Conservation (phyloP, 2,329 filamentous ascomycete species). For the Whalleya microplaca region DNA sequence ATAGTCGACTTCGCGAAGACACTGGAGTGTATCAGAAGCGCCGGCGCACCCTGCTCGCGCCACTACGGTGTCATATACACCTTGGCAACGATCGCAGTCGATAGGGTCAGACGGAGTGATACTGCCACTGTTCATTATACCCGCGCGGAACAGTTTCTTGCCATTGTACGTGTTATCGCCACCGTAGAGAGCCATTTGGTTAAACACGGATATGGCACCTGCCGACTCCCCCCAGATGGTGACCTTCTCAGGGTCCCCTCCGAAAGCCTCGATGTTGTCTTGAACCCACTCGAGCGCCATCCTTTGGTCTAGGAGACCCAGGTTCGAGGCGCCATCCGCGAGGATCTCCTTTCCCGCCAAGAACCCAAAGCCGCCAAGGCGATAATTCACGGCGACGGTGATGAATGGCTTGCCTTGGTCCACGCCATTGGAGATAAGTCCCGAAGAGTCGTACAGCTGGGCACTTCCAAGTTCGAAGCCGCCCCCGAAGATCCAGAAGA, state of each 20-base stretch:
- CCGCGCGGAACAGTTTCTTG: constrained; percentile 73
- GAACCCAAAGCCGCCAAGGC: constrained; percentile 75
- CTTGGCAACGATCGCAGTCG: constrained; percentile 68
- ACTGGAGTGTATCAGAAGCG: constrained; percentile 61
- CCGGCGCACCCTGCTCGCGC: constrained; percentile 62
- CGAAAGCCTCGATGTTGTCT: constrained; percentile 77
- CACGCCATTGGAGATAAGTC: constrained; percentile 50
- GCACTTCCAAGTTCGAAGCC: constrained; percentile 58
- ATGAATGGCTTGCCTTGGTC: constrained; percentile 65
- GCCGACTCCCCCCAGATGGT: constrained; percentile 80
- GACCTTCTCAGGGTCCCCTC: constrained; percentile 77
- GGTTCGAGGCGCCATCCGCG: constrained; percentile 68
- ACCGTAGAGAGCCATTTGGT: constrained; percentile 76
- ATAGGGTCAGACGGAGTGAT: constrained; percentile 65
- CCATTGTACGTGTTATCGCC: constrained; percentile 77
- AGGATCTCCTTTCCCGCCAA: constrained; percentile 70
- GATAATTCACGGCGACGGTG: constrained; percentile 79
- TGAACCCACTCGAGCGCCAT: constrained; percentile 76
- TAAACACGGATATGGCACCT: constrained; percentile 72
- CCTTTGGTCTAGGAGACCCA: constrained; percentile 74
- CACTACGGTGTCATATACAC: constrained; percentile 66
- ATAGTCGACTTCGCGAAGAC: constrained; percentile 66
- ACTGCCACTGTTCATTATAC: constrained; percentile 77
- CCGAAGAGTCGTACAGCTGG: constrained; percentile 55
- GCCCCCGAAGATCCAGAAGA: constrained; percentile 74